Evolutionary conservation across 2,329 filamentous ascomycete species (phyloP).

Genomic region (Lizonia empirigonia): DNA sequence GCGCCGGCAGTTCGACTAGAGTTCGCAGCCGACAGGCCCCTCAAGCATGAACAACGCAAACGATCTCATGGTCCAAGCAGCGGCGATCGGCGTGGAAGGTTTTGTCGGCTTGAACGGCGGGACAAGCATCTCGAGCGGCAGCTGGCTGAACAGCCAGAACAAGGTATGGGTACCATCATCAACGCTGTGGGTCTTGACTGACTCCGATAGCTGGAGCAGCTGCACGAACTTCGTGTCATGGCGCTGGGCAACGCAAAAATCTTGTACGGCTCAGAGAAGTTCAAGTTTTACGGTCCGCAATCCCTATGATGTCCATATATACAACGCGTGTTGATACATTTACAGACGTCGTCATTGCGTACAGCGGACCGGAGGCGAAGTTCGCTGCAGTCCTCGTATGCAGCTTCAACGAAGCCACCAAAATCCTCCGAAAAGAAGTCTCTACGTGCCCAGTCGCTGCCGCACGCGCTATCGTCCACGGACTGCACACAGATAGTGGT

Average conservation of each 20-base stretch:
- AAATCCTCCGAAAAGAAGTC: conserved; percentile 74
- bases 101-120: neutral
- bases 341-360: conserved; percentile 27
- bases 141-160: conserved; percentile 7
- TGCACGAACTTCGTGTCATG: conserved; percentile 8
- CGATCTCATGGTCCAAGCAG: conserved; percentile 4
- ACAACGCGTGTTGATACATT: conserved; percentile 2
- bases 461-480: conserved; percentile 22
- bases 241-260: conserved; percentile 34
- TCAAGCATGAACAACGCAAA: conserved; percentile 3
- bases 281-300: conserved; percentile 31
- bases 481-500: conserved; percentile 30
- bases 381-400: conserved; percentile 95
- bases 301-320: no score
- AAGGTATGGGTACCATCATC: conserved; percentile 5
- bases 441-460: conserved; percentile 72
- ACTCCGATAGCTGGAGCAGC: conserved; percentile 2
- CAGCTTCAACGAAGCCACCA: conserved; percentile 78
- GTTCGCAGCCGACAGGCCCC: no score
- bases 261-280: conserved; percentile 34
- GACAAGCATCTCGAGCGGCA: neutral
- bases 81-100: neutral
- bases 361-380: conserved; percentile 52
- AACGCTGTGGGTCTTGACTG: neutral
- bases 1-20: no score